Conservation (phyloP, 164 flowering plant genomes). For the Nymphaea colorata region DNA sequence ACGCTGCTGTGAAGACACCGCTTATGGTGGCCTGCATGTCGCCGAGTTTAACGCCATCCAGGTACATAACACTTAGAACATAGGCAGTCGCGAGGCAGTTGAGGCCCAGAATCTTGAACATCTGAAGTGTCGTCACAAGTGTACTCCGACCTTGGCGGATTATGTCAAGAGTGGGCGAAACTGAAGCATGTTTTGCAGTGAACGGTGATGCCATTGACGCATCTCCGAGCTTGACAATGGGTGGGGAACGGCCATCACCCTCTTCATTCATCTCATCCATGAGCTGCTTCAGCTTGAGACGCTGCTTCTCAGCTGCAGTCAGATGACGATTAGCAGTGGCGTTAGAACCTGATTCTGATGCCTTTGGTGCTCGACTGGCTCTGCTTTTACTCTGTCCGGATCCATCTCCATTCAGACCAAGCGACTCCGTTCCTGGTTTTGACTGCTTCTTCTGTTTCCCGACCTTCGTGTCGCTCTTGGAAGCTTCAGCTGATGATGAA, state of each 20-base stretch:
- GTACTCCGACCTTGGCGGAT: slow-evolving; percentile 99
- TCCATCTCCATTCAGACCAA: slow-evolving; percentile 29
- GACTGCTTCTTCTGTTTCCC: slow-evolving; percentile 46
- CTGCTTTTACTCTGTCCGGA: slow-evolving; percentile 29
- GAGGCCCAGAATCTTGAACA: slow-evolving; percentile 97
- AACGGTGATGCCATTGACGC: slow-evolving; percentile 99
- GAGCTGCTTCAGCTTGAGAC: slow-evolving; percentile 62
- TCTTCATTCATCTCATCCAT: slow-evolving; percentile 90
- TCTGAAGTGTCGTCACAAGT: slow-evolving; percentile 91
- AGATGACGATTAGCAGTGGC: slow-evolving; percentile 41
- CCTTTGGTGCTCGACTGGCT: slow-evolving; percentile 3
- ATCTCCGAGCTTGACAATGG: slow-evolving; percentile 88
- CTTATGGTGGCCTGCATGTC: slow-evolving; percentile 96
- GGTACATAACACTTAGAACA: slow-evolving; percentile 86
- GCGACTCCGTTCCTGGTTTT: slow-evolving; percentile 17
- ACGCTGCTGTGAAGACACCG: slow-evolving; percentile 91
- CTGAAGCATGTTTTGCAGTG: slow-evolving; percentile 96
- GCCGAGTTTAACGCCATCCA: slow-evolving; percentile 95
- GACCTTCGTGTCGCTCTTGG: slow-evolving; percentile 37
- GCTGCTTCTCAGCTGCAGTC: slow-evolving; percentile 64
- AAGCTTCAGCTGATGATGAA: slow-evolving; percentile 31
- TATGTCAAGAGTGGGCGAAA: slow-evolving; percentile 78
- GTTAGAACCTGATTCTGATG: slow-evolving; percentile 20
- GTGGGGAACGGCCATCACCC: slow-evolving; percentile 71
- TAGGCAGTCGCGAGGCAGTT: slow-evolving; percentile 98